Evolutionary conservation across 306 rosid genomes (phyloP).

Genomic region (Lotus japonicus): DNA sequence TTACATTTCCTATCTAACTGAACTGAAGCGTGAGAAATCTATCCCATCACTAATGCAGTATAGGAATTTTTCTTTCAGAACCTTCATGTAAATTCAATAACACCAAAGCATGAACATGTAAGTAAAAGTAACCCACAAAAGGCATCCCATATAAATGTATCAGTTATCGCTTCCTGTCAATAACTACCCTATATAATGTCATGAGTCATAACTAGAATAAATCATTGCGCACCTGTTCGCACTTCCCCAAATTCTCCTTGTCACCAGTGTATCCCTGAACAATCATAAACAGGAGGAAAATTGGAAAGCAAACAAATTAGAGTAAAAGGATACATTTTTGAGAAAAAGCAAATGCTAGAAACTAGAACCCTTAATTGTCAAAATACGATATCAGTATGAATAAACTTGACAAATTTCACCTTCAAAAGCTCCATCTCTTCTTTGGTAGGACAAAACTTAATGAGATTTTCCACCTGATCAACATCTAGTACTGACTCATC

Average conservation of each 20-base stretch:
- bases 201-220: conserved; percentile 11
- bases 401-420: conserved; percentile 41
- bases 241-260: conserved; percentile 77
- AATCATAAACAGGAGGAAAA: conserved; percentile 24
- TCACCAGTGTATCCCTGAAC: conserved; percentile 80
- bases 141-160: neutral
- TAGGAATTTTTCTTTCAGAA: neutral
- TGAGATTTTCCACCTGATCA: conserved; percentile 96
- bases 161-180: neutral
- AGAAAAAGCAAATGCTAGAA: conserved; percentile 12
- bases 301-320: conserved; percentile 19
- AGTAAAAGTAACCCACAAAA: neutral
- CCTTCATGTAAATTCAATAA: neutral
- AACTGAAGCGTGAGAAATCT: neutral
- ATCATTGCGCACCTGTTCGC: conserved; percentile 78
- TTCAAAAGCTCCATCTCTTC: conserved; percentile 97
- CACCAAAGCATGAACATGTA: neutral
- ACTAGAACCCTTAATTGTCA: conserved; percentile 13
- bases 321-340: neutral
- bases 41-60: neutral
- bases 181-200: conserved; percentile 8
- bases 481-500: conserved; percentile 85
- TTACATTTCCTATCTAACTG: neutral
- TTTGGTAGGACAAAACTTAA: conserved; percentile 93
- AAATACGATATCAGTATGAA: conserved; percentile 11